These are phyloP conservation scores for Ophidiomyces ophidiicola DNA, from an alignment of 2,329 filamentous ascomycete species.

Conservation along the genomic window DNA sequence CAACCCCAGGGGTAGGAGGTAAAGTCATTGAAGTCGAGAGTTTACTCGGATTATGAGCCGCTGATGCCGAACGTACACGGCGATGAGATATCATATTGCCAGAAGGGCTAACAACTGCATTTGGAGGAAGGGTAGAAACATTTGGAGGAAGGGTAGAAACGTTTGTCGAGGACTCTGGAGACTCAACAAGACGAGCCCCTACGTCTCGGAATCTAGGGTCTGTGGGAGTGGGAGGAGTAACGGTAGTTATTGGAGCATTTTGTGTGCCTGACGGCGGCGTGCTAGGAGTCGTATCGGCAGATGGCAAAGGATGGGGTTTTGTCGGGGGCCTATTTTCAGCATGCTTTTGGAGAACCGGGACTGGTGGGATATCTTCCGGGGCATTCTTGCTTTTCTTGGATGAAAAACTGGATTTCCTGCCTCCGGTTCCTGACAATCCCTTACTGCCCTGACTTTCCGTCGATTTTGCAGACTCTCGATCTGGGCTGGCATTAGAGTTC, in stretches of 20 bases:
- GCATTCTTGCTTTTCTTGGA: constrained; percentile 21
- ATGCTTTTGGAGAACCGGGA: constrained; percentile 25
- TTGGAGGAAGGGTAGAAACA: constrained; percentile 22
- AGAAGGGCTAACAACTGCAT: constrained; percentile 50
- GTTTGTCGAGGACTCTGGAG: constrained; percentile 28
- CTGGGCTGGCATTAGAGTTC: constrained; percentile 38
- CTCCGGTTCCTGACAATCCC: constrained; percentile 30
- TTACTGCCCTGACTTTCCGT: constrained; percentile 31
- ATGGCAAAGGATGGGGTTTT: neutral
- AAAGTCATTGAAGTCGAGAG: constrained; percentile 62
- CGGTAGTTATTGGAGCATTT: constrained; percentile 9
- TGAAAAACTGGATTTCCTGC: constrained; percentile 25
- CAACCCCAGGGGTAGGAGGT: constrained; percentile 64
- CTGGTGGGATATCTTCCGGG: constrained; percentile 23
- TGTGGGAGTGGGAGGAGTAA: constrained; percentile 14
- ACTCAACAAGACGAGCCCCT: constrained; percentile 24
- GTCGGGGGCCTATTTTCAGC: neutral
- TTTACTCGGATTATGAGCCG: constrained; percentile 61
- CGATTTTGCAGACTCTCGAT: constrained; percentile 34
- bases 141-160: too few relatives aligned
- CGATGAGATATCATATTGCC: constrained; percentile 65
- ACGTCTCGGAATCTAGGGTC: constrained; percentile 4
- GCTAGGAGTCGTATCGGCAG: constrained; percentile 16
- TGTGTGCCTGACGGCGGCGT: constrained; percentile 25
- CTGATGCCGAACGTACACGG: constrained; percentile 46